Percentiles rank a stretch among this genome's conserved stretches.
These are phyloP conservation scores for Artemisia annua DNA, from an alignment of 129 eudicot species.

Conservation along the genomic window DNA sequence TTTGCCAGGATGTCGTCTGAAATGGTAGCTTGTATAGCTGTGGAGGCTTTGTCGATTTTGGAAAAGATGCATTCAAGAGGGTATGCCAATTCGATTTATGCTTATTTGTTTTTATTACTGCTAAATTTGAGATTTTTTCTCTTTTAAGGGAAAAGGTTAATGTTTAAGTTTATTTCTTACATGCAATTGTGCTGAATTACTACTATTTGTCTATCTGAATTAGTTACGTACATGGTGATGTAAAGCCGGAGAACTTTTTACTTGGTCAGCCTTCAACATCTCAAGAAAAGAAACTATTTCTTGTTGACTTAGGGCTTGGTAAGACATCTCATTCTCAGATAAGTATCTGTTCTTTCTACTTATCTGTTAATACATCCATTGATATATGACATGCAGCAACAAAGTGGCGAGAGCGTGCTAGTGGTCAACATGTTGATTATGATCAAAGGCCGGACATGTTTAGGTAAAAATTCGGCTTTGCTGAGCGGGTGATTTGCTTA, in stretches of 20 bases:
- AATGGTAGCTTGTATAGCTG: constrained; percentile 38
- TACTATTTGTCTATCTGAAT: not conserved
- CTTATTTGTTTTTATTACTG: constrained; percentile 1
- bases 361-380: not conserved
- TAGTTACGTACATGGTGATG: constrained; percentile 87
- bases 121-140: constrained; percentile 1
- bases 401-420: constrained; percentile 69
- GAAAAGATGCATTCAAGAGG: constrained; percentile 34
- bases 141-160: not conserved
- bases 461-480: constrained; percentile 37
- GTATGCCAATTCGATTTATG: not conserved
- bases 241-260: constrained; percentile 80
- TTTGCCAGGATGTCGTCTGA: constrained; percentile 30
- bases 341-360: too few species aligned
- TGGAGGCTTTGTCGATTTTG: constrained; percentile 32
- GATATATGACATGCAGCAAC: constrained; percentile 50
- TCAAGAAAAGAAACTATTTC: constrained; percentile 80
- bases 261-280: constrained; percentile 85
- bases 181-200: not conserved
- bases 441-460: constrained; percentile 85
- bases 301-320: constrained; percentile 87
- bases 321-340: not conserved
- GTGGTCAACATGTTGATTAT: constrained; percentile 64
- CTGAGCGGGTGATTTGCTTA: not conserved
- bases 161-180: constrained; percentile 11